Evolutionary conservation across 1,284 basidiomycete species (phyloP).

Genomic region (Sporisorium exsertum): DNA sequence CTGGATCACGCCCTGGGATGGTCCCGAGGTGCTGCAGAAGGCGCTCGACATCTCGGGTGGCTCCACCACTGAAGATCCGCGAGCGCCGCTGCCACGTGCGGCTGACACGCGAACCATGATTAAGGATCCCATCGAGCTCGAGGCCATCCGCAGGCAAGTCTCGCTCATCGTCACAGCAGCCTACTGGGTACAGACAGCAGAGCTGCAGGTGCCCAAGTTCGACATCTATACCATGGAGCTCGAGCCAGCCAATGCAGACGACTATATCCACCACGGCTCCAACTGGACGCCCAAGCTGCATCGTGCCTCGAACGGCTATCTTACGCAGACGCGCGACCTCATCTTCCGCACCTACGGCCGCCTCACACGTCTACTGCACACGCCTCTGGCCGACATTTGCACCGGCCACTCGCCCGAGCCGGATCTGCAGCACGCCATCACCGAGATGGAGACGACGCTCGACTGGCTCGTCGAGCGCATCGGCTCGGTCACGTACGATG

Average conservation of each 20-base stretch:
- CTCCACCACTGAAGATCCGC: slow-evolving; percentile 31
- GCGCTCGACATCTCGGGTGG: slow-evolving; percentile 45
- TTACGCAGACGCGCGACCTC: slow-evolving; percentile 46
- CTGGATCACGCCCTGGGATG: slow-evolving; percentile 43
- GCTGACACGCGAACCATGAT: slow-evolving; percentile 41
- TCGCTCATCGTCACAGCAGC: slow-evolving; percentile 39
- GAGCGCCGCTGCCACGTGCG: slow-evolving; percentile 43
- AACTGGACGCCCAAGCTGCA: slow-evolving; percentile 53
- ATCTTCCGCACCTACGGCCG: slow-evolving; percentile 51
- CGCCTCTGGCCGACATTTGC: slow-evolving; percentile 53
- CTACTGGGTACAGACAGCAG: slow-evolving; percentile 51
- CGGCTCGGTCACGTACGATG: slow-evolving; percentile 41
- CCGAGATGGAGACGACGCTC: slow-evolving; percentile 53
- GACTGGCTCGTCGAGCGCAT: slow-evolving; percentile 48
- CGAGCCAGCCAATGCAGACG: slow-evolving; percentile 42
- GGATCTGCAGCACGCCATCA: slow-evolving; percentile 56
- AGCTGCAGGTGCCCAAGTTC: slow-evolving; percentile 51
- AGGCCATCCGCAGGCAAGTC: slow-evolving; percentile 36
- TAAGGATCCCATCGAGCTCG: slow-evolving; percentile 50
- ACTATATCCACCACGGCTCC: slow-evolving; percentile 55
- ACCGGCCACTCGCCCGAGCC: slow-evolving; percentile 51
- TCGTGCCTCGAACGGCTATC: slow-evolving; percentile 41
- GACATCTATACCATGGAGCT: slow-evolving; percentile 49
- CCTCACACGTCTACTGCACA: slow-evolving; percentile 54
- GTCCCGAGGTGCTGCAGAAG: slow-evolving; percentile 39